phyloP scores from a whole-genome alignment of 1,284 basidiomycete genomes.

The Leccinum pachyderme region DNA sequence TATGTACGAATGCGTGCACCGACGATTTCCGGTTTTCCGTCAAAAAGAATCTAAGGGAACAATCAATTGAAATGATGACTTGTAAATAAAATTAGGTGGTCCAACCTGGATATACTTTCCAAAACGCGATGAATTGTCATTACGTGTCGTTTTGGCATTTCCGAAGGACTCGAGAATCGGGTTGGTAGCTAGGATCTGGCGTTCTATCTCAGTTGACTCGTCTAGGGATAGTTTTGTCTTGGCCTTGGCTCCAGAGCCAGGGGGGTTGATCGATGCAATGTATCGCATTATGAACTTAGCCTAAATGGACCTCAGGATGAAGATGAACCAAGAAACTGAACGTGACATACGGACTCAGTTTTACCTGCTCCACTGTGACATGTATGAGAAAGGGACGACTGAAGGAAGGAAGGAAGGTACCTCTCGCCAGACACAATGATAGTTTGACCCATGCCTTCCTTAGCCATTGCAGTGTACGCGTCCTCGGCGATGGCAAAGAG shows the following conservation, averaged over 20 bases:
- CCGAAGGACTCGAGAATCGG: constrained; percentile 99
- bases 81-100: constrained; percentile 5
- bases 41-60: constrained; percentile 82
- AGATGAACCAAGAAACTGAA: constrained; percentile 1
- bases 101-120: constrained; percentile 98
- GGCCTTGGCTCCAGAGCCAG: constrained; percentile 59
- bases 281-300: constrained; percentile 99
- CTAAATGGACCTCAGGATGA: constrained; percentile 37
- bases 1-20: constrained; percentile 98
- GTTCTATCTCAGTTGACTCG: constrained; percentile 91
- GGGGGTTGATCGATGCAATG: constrained; percentile 95
- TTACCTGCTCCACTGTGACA: constrained; percentile 89
- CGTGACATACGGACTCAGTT: constrained; percentile 83
- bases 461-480: constrained; percentile 97
- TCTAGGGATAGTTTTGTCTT: constrained; percentile 72
- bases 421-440: constrained; percentile 99
- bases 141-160: constrained; percentile 98
- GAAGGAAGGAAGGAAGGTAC: constrained; percentile 41
- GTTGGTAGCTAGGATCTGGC: constrained; percentile 97
- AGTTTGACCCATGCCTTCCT: constrained; percentile 93
- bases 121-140: constrained; percentile 98
- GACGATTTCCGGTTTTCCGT: constrained; percentile 93
- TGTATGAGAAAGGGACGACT: constrained; percentile 24
- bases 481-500: constrained; percentile 99
- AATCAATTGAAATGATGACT: constrained; percentile 12